Conservation (phyloP, 2,329 filamentous ascomycete genomes). For the Alternaria gansuensis region DNA sequence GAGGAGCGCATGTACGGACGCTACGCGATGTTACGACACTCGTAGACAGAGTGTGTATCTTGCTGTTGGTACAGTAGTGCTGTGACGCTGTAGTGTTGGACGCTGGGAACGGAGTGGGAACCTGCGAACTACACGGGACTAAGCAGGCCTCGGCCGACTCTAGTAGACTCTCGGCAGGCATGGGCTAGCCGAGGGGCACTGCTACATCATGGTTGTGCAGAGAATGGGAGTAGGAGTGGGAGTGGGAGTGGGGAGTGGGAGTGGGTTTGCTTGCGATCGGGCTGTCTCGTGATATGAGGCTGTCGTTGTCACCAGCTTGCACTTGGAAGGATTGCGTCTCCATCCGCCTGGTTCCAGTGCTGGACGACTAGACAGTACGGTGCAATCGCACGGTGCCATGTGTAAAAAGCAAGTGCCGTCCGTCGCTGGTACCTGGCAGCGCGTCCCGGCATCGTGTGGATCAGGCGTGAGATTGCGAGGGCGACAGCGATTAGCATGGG, state of each 20-base stretch:
- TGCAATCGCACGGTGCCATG: background rate
- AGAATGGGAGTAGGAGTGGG: conserved; percentile 3
- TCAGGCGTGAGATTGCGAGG: conserved; percentile 25
- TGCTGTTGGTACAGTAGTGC: background rate
- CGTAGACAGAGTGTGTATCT: background rate
- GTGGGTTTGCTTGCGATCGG: conserved; percentile 1
- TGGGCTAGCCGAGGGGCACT: conserved; percentile 21
- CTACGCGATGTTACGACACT: background rate
- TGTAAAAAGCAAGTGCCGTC: background rate
- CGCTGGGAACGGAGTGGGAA: conserved; percentile 12
- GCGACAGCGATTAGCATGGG: conserved; percentile 21
- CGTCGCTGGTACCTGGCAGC: conserved; percentile 15
- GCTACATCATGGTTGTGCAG: conserved; percentile 18
- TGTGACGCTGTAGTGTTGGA: conserved; percentile 13
- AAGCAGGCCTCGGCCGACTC: conserved; percentile 13
- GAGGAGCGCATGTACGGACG: conserved; percentile 20
- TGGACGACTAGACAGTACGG: no score
- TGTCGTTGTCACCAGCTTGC: background rate
- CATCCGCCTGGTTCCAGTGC: background rate
- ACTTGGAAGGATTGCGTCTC: background rate
- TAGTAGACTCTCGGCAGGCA: conserved; percentile 16
- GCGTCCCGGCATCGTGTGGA: conserved; percentile 15
- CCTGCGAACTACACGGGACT: conserved; percentile 15
- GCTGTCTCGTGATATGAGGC: conserved; percentile 11
- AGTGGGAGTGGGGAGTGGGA: conserved; percentile 11